phyloP scores from a whole-genome alignment of 2,329 filamentous ascomycete genomes.

The Cladosporium sp. region DNA sequence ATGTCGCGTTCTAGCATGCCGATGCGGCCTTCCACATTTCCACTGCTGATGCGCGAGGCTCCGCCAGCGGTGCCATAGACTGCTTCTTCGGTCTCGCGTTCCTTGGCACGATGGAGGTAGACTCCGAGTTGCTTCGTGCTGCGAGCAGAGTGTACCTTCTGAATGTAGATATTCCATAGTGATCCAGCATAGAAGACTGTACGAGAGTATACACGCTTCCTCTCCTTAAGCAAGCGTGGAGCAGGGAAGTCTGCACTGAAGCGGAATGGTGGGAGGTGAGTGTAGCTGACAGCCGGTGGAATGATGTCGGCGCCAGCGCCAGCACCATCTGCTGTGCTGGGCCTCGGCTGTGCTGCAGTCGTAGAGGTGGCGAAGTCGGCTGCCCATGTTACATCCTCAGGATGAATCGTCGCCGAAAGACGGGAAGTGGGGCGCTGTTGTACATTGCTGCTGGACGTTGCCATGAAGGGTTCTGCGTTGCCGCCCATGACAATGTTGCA shows the following conservation, averaged over 20 bases:
- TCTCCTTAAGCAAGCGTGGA: slow-evolving; percentile 57
- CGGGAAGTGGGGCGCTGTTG: slow-evolving; percentile 49
- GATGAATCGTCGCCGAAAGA: slow-evolving; percentile 53
- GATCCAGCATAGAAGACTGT: slow-evolving; percentile 61
- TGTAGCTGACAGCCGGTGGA: slow-evolving; percentile 46
- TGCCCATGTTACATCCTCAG: slow-evolving; percentile 57
- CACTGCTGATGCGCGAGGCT: slow-evolving; percentile 26
- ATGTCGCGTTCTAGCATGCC: slow-evolving; percentile 56
- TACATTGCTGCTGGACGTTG: slow-evolving; percentile 43
- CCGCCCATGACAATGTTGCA: slow-evolving; percentile 59
- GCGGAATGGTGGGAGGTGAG: slow-evolving; percentile 58
- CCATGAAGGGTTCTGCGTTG: slow-evolving; percentile 53
- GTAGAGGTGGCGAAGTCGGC: slow-evolving; percentile 55
- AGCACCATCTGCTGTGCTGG: slow-evolving; percentile 31
- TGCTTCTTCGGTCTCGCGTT: slow-evolving; percentile 52
- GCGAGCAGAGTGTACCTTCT: slow-evolving; percentile 55
- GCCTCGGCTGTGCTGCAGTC: slow-evolving; percentile 37
- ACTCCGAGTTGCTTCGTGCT: slow-evolving; percentile 57
- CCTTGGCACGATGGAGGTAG: slow-evolving; percentile 60
- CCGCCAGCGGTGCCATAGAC: slow-evolving; percentile 35
- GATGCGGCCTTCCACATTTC: slow-evolving; percentile 55
- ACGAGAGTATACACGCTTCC: slow-evolving; percentile 59
- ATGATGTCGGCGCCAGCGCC: slow-evolving; percentile 15
- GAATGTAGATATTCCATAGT: slow-evolving; percentile 64
- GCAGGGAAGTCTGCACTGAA: slow-evolving; percentile 61